Conservation (phyloP, 192 early-diverging fungal genomes). For the Coemansia sp. region DNA sequence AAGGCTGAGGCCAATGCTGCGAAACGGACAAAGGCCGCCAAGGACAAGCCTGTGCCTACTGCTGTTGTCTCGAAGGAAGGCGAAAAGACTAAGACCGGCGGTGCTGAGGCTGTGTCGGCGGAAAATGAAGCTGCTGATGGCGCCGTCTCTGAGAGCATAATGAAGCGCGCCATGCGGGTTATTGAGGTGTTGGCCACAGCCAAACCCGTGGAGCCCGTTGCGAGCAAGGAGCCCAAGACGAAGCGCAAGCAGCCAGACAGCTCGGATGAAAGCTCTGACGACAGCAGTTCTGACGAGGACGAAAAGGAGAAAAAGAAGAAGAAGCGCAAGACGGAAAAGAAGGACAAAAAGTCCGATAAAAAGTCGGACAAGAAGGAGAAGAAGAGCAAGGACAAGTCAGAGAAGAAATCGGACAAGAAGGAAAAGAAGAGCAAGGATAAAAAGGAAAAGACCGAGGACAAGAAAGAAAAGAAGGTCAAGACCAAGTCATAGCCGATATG, state of each 20-base stretch:
- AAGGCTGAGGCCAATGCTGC: conserved; percentile 24
- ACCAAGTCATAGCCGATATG: background rate
- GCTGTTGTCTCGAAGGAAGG: conserved; percentile 1
- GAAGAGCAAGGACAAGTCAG: conserved; percentile 12
- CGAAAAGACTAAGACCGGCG: background rate
- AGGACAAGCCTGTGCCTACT: background rate
- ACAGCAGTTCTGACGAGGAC: conserved; percentile 11
- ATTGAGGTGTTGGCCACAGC: conserved; percentile 11
- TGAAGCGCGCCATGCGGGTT: conserved; percentile 23
- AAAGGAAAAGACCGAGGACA: conserved; percentile 10
- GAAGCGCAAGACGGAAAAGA: conserved; percentile 3
- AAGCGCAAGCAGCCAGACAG: conserved; percentile 11
- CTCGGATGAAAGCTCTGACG: conserved; percentile 5
- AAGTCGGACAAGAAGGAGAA: conserved; percentile 15
- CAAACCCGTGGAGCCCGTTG: conserved; percentile 1
- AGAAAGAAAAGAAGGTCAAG: conserved; percentile 10
- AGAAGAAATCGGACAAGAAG: conserved; percentile 17
- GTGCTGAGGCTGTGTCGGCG: background rate
- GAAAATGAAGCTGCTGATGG: conserved; percentile 3
- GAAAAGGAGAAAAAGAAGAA: conserved; percentile 21
- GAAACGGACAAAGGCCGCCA: conserved; percentile 8
- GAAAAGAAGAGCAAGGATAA: conserved; percentile 12
- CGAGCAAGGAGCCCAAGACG: background rate
- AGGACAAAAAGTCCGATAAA: background rate
- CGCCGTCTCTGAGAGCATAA: background rate